These are phyloP conservation scores for Mycosphaerella arachidis DNA, from an alignment of 2,329 filamentous ascomycete genomes.

Conservation along the genomic window DNA sequence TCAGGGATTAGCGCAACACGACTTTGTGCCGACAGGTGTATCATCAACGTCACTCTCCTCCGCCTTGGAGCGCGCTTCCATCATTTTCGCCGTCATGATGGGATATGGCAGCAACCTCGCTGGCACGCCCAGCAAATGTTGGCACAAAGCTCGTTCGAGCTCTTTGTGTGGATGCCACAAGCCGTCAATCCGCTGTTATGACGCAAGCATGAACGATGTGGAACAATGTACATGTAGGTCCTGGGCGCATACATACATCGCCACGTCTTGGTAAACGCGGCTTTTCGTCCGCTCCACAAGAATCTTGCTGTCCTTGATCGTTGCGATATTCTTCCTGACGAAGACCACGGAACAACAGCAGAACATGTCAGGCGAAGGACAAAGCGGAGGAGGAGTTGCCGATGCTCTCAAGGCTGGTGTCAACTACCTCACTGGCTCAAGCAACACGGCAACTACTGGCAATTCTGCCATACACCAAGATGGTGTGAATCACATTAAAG, in stretches of 20 bases:
- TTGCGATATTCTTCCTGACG: not conserved
- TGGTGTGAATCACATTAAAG: not conserved
- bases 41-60: not conserved
- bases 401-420: not conserved
- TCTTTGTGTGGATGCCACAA: not conserved
- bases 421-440: not conserved
- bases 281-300: too few relatives aligned
- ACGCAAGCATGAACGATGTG: not conserved
- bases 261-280: not conserved
- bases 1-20: not conserved
- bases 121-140: not conserved
- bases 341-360: not conserved
- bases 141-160: not conserved
- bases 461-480: not conserved
- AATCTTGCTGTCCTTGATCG: not conserved
- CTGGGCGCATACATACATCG: not conserved
- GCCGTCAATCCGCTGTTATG: not conserved
- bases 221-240: not conserved
- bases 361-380: not conserved
- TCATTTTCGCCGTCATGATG: not conserved
- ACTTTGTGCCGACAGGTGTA: not conserved
- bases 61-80: not conserved
- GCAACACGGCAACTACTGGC: not conserved
- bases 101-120: not conserved
- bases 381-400: not conserved